Evolutionary conservation across 2,329 filamentous ascomycete species (phyloP), one percentile per base, ranked within the genome.

Genomic region (Zasmidium citrigriseum): DNA sequence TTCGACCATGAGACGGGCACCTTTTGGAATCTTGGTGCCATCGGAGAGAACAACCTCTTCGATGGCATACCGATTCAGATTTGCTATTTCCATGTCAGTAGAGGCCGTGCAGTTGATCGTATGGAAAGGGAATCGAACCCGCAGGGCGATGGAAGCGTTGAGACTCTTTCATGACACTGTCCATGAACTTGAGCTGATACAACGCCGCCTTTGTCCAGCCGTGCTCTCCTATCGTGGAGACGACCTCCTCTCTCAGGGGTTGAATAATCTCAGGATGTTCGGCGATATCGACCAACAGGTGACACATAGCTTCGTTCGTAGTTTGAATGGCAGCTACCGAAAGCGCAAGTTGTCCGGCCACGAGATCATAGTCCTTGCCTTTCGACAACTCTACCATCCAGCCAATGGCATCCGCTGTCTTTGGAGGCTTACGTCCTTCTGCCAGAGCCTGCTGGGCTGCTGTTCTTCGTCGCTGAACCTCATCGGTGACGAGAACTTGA

Each of bases 141-240:
- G 21, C 27, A 14, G 38, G 41, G 4, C 45, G 46, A 55, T 49
- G 53, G 4, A 48, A 3, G 4, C 49, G 4, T n/a, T 52, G 49
- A 14, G 45, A 41, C 25, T 55, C 53, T 25, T 55, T 55, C 45
- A 55, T 4, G 10, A 55, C 47, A 27, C 53, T 55, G 45, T 55
- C 53, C 25, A 55, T 38, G 14, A 71, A 50, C 51, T 65, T 67
- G 48, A 72, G 58, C 49, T 70, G 64, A 48, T 64, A 64, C 25
- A 72, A 47, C 14, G 62, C 53, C 2, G 57, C 64, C 59, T 68
- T 70, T 9, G 59, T 64, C 65, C 66, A 70, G 12, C 67, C 67
- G n/a, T 64, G 56, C 34, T 57, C 55, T 9, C 51, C 48, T 2
- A 70, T 41, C 44, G 66, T 65, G 4, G 38, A 22, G 23, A 64